Evolutionary conservation across 306 rosid genomes (phyloP).

Genomic region (Trifolium subterraneum): DNA sequence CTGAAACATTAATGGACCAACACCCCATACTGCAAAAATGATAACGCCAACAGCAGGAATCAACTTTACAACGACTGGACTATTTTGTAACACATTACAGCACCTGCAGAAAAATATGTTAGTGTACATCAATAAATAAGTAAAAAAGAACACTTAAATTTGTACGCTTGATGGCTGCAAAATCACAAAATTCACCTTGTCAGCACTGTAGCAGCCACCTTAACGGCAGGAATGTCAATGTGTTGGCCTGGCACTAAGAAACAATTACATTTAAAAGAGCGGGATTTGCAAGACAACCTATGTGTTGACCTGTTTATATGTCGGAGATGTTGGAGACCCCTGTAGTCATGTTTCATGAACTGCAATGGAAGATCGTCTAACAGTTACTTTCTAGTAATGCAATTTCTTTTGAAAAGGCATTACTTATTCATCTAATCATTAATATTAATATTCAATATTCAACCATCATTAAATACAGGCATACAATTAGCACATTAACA

Average conservation of each 20-base stretch:
- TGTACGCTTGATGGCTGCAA: slow-evolving; percentile 11
- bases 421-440: slow-evolving; percentile 4
- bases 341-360: slow-evolving; percentile 56
- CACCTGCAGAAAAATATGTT: slow-evolving; percentile 59
- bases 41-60: slow-evolving; percentile 70
- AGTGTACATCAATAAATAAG: slow-evolving; percentile 18
- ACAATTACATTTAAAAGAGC: slow-evolving; percentile 70
- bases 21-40: slow-evolving; percentile 84
- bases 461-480: slow-evolving; percentile 28
- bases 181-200: slow-evolving; percentile 58
- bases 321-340: slow-evolving; percentile 49
- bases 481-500: slow-evolving; percentile 7
- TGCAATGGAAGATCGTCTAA: slow-evolving; percentile 44
- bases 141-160: slow-evolving; percentile 21
- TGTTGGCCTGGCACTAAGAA: slow-evolving; percentile 54
- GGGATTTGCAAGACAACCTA: slow-evolving; percentile 55
- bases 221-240: slow-evolving; percentile 50
- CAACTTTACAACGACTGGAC: slow-evolving; percentile 65
- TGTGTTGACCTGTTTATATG: slow-evolving; percentile 50
- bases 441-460: slow-evolving; percentile 33
- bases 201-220: slow-evolving; percentile 59
- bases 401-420: slow-evolving; percentile 26
- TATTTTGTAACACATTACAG: slow-evolving; percentile 61
- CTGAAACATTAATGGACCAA: slow-evolving; percentile 70
- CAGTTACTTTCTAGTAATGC: slow-evolving; percentile 24